Base-by-base conservation (phyloP, 2,329 filamentous ascomycete species). In the Cladosporium austrohemisphaericum region DNA sequence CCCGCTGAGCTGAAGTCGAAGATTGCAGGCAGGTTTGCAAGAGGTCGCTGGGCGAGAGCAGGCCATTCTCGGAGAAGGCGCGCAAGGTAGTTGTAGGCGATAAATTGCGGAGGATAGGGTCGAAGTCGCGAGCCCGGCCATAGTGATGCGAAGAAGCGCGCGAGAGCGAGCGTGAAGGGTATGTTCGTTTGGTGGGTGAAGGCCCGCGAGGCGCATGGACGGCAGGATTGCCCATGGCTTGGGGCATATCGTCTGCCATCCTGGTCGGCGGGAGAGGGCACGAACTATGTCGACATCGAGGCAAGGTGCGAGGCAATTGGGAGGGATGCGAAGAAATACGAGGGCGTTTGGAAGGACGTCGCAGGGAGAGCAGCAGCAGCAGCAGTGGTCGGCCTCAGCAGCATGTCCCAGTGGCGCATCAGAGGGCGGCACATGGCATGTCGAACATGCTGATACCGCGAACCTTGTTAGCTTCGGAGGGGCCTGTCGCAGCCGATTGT, bases 1-100 rank as follows among this genome's bases (percentile, higher is more conserved):
- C 38, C 16, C 44, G 44, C 25, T 47, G 32, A 5, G 35, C 35
- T 8, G 14, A 20, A 22, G 38, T 41, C 22, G 46, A 31, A 6
- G 19, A 25, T 49, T 49, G 31, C 11, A 41, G 11, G 10, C 28
- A 13, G 10, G 26, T 10, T 6, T 33, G 18, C 9, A 49, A 14
- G 28, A 8, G 28, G 22, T 41, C 46, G 46, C 28, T 10, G 9
- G 46, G 13, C 3, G 31, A 32, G n/a, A 41, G n/a, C 9, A 22
- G 32, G n/a, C 23, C 37, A 20, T 16, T 16, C 11, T 47, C 44
- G 33, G 44, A 74, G 56, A 88, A 76, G 13, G 81, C 77, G 52
- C 83, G 76, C 52, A 85, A 71, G 20, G 78, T 83, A 22, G 76
- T 76, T 29, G 77, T 70, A 1, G 84, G 84, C 3, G 78, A 76